Percentiles rank a stretch among this genome's conserved stretches.
These are phyloP conservation scores for Botrytis galanthina DNA, from an alignment of 2,329 filamentous ascomycete genomes.

Conservation along the genomic window DNA sequence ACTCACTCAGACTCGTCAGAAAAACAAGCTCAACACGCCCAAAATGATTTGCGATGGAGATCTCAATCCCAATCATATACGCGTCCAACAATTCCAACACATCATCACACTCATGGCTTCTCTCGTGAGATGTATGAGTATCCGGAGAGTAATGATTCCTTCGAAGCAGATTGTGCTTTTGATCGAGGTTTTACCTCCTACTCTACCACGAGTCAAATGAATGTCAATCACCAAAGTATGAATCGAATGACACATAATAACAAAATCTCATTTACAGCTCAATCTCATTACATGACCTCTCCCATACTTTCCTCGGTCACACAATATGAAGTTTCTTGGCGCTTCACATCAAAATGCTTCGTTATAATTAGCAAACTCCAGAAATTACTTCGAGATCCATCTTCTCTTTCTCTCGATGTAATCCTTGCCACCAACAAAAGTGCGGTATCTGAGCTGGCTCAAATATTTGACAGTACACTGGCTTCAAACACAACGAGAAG, in stretches of 20 bases:
- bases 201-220: not conserved
- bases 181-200: not conserved
- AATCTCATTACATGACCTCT: not conserved
- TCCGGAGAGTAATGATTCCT: not conserved
- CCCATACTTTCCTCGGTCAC: not conserved
- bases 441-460: slow-evolving; percentile 2
- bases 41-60: not conserved
- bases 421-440: slow-evolving; percentile 15
- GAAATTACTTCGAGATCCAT: slow-evolving; percentile 8
- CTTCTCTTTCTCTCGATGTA: slow-evolving; percentile 10
- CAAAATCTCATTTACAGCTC: not conserved
- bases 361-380: slow-evolving; percentile 12
- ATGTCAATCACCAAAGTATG: not conserved
- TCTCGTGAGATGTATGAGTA: not conserved
- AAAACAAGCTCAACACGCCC: not conserved
- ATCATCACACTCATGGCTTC: not conserved
- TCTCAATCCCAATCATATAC: not conserved
- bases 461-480: not conserved
- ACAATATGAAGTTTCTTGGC: not conserved
- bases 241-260: not conserved
- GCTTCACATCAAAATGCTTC: slow-evolving; percentile 5
- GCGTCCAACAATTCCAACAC: not conserved
- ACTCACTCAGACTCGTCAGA: not conserved
- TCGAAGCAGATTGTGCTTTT: not conserved
- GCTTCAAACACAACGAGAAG: not conserved